Conservation (phyloP, 345 rosid species). For the Bruguiera gymnorhiza region DNA sequence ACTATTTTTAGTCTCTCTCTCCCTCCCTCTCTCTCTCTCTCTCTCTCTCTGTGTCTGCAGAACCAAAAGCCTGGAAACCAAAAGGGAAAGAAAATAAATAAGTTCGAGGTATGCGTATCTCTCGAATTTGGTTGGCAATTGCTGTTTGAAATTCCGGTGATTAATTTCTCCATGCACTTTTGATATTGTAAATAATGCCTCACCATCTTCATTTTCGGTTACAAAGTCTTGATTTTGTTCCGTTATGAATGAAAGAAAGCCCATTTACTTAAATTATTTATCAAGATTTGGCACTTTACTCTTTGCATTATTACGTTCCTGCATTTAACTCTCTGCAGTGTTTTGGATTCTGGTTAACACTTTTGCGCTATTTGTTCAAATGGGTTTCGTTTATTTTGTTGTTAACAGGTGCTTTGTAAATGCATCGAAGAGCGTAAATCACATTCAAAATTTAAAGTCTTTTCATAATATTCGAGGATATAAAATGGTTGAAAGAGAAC, state of each 20-base stretch:
- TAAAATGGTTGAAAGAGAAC: constrained; percentile 1
- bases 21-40: background rate
- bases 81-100: background rate
- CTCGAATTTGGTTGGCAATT: background rate
- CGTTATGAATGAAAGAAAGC: background rate
- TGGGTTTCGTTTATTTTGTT: constrained; percentile 8
- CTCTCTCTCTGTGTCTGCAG: constrained; percentile 3
- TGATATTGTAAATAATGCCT: background rate
- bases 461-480: constrained; percentile 16
- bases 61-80: background rate
- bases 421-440: constrained; percentile 5
- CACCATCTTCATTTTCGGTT: background rate
- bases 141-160: background rate
- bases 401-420: constrained; percentile 10
- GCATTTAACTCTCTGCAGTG: background rate
- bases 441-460: constrained; percentile 11
- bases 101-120: background rate
- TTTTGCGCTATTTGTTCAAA: background rate
- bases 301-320: background rate
- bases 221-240: background rate
- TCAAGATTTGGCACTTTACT: constrained; percentile 1
- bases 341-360: background rate
- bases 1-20: constrained; percentile 32
- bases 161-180: background rate
- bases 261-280: background rate